Evolutionary conservation across 208 protist species (phyloP), one percentile per base, ranked within the genome.

Genomic region (Tritrichomonas musculus): DNA sequence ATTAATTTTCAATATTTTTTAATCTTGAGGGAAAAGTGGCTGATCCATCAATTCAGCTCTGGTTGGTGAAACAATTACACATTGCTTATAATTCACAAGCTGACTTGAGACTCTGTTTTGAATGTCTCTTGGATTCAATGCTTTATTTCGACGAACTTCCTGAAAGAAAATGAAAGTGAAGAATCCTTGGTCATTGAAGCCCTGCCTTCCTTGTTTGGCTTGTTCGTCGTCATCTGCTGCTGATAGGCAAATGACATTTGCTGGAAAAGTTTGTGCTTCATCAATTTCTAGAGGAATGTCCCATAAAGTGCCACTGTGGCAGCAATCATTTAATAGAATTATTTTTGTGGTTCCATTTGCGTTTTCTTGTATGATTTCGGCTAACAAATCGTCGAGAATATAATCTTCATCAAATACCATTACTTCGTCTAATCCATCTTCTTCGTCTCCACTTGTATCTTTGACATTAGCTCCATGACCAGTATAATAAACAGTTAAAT

Each of bases 251-350:
- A 82, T 82, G 73, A n/a, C n/a, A n/a, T n/a, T n/a, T n/a, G n/a
- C n/a, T n/a, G n/a, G n/a, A n/a, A n/a, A 50, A 9, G 47, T 53
- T n/a, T n/a, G n/a, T n/a, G n/a, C n/a, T n/a, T n/a, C n/a, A n/a
- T n/a, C n/a, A n/a, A n/a, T n/a, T 20, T 49, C 33, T 36, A n/a
- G 47, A 20, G 47, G 47, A 36, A 82, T 25, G 50, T 82, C 73
- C 73, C 73, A 82, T n/a, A 82, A 53, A 53, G 73, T 50, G 11
- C 73, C 73, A n/a, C 39, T 53, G 41, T 82, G 73, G 73, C 73
- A 82, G 41, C 73, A 82, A 53, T 82, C 73, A 20, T 33, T 47
- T n/a, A 82, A 41, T 53, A 82, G 73, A 41, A 82, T 47, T n/a
- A 82, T 41, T 36, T 75, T 75, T 53, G 25, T 33, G 41, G 47